Conservation (phyloP, 2,329 filamentous ascomycete genomes). For the Aspergillus sp. region DNA sequence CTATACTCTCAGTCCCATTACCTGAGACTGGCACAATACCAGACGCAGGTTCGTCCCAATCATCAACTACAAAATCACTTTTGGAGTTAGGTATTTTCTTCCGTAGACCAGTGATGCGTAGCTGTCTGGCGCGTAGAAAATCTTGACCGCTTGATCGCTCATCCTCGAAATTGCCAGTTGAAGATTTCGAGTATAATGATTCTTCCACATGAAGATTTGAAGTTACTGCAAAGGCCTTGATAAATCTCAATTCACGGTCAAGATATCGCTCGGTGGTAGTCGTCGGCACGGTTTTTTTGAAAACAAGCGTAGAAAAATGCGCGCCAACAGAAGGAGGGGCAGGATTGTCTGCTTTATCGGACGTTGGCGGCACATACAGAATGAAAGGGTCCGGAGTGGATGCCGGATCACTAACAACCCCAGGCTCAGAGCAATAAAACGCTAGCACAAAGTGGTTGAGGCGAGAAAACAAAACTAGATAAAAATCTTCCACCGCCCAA, state of each 20-base stretch:
- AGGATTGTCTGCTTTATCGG: conserved; percentile 11
- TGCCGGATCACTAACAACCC: conserved; percentile 21
- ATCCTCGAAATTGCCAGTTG: conserved; percentile 6
- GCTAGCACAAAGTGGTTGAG: conserved; percentile 33
- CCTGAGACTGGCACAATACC: conserved; percentile 1
- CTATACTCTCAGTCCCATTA: conserved; percentile 10
- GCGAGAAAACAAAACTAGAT: conserved; percentile 42
- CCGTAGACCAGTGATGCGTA: conserved; percentile 13
- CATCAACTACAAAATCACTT: conserved; percentile 39
- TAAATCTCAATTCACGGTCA: conserved; percentile 25
- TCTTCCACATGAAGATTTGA: conserved; percentile 35
- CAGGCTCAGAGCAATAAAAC: conserved; percentile 31
- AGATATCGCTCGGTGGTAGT: conserved; percentile 16
- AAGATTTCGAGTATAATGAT: conserved; percentile 28
- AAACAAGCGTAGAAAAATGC: conserved; percentile 33
- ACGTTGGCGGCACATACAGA: conserved; percentile 27
- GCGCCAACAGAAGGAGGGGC: conserved; percentile 2
- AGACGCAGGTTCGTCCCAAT: conserved; percentile 32
- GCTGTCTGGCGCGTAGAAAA: conserved; percentile 25
- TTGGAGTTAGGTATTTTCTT: conserved; percentile 11
- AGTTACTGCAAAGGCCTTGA: conserved; percentile 39
- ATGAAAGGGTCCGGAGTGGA: conserved; percentile 35
- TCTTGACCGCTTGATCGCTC: conserved; percentile 17
- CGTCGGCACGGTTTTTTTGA: conserved; percentile 30
- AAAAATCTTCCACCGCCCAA: conserved; percentile 28